phyloP scores from a whole-genome alignment of 1,284 basidiomycete genomes.

The Pseudozyma pruni region DNA sequence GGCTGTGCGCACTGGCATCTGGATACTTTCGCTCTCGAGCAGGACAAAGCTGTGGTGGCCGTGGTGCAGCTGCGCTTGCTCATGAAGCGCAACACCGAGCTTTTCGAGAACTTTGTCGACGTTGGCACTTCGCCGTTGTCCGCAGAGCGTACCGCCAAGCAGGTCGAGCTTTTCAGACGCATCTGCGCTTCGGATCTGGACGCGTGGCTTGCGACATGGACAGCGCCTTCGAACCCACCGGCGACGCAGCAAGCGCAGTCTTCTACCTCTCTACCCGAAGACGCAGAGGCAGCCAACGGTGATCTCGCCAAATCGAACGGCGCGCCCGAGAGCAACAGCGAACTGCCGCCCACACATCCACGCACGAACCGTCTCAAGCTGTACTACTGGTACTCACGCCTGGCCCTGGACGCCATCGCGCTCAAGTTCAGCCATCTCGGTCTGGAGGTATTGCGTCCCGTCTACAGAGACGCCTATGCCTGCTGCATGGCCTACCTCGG shows the following conservation, averaged over 20 bases:
- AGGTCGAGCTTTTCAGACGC: conserved; percentile 47
- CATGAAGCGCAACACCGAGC: conserved; percentile 42
- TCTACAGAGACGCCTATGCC: conserved; percentile 54
- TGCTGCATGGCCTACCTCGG: conserved; percentile 52
- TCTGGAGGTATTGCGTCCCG: conserved; percentile 24
- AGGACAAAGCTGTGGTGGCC: conserved; percentile 51
- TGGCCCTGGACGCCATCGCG: conserved; percentile 47
- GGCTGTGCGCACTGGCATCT: conserved; percentile 50
- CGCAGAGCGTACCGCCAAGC: conserved; percentile 21
- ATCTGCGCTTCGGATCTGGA: conserved; percentile 41
- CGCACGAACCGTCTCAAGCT: conserved; percentile 35
- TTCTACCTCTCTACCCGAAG: not conserved
- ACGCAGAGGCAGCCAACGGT: not conserved
- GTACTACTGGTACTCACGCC: conserved; percentile 50
- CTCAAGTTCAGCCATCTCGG: conserved; percentile 45
- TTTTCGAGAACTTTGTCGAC: conserved; percentile 50
- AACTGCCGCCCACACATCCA: conserved; percentile 23
- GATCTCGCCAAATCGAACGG: not conserved
- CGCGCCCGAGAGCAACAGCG: conserved; percentile 1
- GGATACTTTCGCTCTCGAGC: conserved; percentile 39
- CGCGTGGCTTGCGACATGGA: conserved; percentile 51
- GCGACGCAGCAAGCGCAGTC: not conserved
- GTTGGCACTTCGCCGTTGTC: conserved; percentile 8
- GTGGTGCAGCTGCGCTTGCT: conserved; percentile 45
- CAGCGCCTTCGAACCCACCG: conserved; percentile 19